Evolutionary conservation across 2,329 filamentous ascomycete genomes (phyloP).

Genomic region (Aschersonia sp.): DNA sequence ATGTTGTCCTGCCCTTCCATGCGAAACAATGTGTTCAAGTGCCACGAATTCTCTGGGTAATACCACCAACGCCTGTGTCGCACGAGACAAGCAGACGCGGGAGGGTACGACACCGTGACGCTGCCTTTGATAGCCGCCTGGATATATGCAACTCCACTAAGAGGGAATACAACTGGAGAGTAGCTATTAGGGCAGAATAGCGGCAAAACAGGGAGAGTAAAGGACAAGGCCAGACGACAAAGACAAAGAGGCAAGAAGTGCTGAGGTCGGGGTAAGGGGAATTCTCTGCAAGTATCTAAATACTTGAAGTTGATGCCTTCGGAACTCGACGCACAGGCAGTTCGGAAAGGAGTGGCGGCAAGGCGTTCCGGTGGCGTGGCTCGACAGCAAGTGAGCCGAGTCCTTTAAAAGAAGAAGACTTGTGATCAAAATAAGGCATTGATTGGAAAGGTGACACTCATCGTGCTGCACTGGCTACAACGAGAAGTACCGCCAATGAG

Average conservation of each 20-base stretch:
- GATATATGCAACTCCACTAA: not conserved
- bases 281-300: not conserved
- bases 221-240: not conserved
- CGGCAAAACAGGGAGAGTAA: not conserved
- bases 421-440: not conserved
- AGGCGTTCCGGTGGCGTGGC: not conserved
- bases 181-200: not conserved
- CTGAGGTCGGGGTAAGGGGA: not conserved
- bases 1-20: slow-evolving; percentile 22
- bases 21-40: slow-evolving; percentile 15
- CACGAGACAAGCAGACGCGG: slow-evolving; percentile 16
- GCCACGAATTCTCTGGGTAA: slow-evolving; percentile 17
- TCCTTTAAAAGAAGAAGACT: not conserved
- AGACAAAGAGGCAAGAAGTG: not conserved
- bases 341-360: not conserved
- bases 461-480: slow-evolving; percentile 4
- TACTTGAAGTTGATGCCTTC: not conserved
- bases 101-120: slow-evolving; percentile 2
- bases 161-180: not conserved
- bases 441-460: slow-evolving; percentile 4
- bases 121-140: slow-evolving; percentile 3
- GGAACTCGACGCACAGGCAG: not conserved
- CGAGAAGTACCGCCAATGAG: slow-evolving; percentile 9
- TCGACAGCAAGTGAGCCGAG: not conserved
- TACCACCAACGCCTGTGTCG: slow-evolving; percentile 30